Evolutionary conservation across 2,329 filamentous ascomycete genomes (phyloP), one percentile per base, ranked within the genome.

Genomic region (Cladosporium oxysporum): DNA sequence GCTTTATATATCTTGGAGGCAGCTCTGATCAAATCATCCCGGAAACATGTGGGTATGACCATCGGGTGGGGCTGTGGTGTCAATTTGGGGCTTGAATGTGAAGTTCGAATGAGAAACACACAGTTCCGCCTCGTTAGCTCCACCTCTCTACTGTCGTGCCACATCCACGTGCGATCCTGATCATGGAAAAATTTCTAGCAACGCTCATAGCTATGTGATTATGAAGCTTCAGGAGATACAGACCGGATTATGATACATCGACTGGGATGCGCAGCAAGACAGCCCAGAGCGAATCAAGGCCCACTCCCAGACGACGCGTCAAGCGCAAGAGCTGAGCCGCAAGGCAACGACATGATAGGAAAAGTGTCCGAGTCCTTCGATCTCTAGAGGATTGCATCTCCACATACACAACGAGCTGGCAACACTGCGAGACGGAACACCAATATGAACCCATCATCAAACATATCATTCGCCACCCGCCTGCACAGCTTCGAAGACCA

Each of bases 401-500:
- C 3, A 31, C 2, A 28, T 53, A 28, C 16, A 4, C 31, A 6
- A 12, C 8, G 50, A n/a, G 3, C 21, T 16, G 28, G 4, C 10
- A 31, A 21, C 12, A 28, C 50, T 8, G 18, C 26, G 18, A 18
- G 16, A 31, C 37, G 37, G 18, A 44, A n/a, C 16, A n/a, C 18
- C 29, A 55, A 55, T 6, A 55, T 55, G 52, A 55, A 55, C 26
- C 0, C 33, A 35, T 3, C 55, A n/a, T 58, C 55, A 12, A 41
- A n/a, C 31, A 18, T 33, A 16, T 63, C 61, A n/a, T 63, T 63
- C 23, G 47, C 64, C 58, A 57, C 58, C 58, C 64, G 64, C 58
- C 52, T 66, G 5, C 49, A 26, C 5, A 62, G 33, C 59, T 66
- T 66, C 64, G 29, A 62, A 35, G 49, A 61, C 33, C 59, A 66